Base-by-base conservation (phyloP, 371 early-diverging fungal genomes). In the Cokeromyces recurvatus region DNA sequence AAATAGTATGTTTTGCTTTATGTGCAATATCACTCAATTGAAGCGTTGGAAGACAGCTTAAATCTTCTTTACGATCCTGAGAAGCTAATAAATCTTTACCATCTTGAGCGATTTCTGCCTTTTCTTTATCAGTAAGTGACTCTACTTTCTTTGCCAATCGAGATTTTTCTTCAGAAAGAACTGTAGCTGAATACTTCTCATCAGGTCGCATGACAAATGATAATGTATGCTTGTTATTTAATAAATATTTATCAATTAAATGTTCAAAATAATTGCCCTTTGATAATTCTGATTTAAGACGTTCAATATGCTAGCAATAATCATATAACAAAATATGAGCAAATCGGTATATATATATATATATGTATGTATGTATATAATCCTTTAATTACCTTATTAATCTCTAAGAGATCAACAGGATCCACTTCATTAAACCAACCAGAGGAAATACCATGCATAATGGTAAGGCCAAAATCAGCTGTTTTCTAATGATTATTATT, bases 361-460 rank as follows among this genome's bases (percentile, higher is more conserved):
- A n/a, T n/a, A n/a, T n/a, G n/a, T n/a, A n/a, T n/a, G n/a, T n/a
- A n/a, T n/a, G n/a, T n/a, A n/a, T n/a, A n/a, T n/a, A n/a, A n/a
- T n/a, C n/a, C n/a, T n/a, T n/a, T n/a, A n/a, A n/a, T 48, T 59
- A 76, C 82, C 68, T 81, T 81, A 52, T 87, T 82, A 40, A 92
- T 71, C 48, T 90, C 85, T 49, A 96, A 59, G n/a, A 86, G 70
- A 51, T 91, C 90, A 4, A 91, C 65, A 0, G 95, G 92, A 48
- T 94, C 81, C 14, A 77, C 84, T n/a, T 87, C 90, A 55, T 95
- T 91, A 59, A 93, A 85, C 93, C 92, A 91, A 14, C 87, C 81
- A 15, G 87, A 80, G 1, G 86, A 71, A 22, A 92, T 58, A 12
- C 81, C 79, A 43, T 89, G 84, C 81, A 91, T 85, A 16, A 95